These are phyloP conservation scores for Lactarius pseudohatsudake DNA, from an alignment of 768 basidiomycete species.

Conservation along the genomic window DNA sequence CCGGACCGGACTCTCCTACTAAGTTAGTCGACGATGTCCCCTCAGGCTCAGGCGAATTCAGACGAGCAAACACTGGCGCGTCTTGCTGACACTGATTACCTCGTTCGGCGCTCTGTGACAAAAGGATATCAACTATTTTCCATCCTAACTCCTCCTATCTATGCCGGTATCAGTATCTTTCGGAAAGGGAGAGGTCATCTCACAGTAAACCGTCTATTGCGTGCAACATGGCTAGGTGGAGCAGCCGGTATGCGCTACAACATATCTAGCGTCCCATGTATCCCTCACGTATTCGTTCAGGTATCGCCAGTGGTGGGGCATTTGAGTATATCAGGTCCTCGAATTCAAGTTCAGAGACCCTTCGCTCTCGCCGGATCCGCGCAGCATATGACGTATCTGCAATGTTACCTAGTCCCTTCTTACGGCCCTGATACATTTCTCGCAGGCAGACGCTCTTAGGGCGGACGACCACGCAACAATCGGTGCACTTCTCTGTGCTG, in stretches of 20 bases:
- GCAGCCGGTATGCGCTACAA: conserved; percentile 46
- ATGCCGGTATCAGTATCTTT: conserved; percentile 51
- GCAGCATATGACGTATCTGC: conserved; percentile 57
- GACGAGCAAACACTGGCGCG: conserved; percentile 34
- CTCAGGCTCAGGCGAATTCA: conserved; percentile 1
- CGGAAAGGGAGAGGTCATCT: conserved; percentile 56
- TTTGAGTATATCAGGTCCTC: conserved; percentile 62
- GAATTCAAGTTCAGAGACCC: conserved; percentile 49
- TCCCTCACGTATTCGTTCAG: conserved; percentile 34
- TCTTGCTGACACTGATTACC: conserved; percentile 60
- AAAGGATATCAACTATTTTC: conserved; percentile 71
- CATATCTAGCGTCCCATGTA: neutral
- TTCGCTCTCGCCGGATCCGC: conserved; percentile 50
- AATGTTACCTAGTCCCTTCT: neutral
- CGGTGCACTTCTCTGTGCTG: conserved; percentile 61
- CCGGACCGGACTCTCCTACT: neutral
- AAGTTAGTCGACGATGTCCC: conserved; percentile 15
- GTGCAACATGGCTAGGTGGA: conserved; percentile 75
- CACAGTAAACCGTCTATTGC: conserved; percentile 59
- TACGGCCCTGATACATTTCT: conserved; percentile 10
- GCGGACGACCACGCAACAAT: conserved; percentile 76
- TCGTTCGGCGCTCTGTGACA: conserved; percentile 63
- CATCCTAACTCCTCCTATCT: conserved; percentile 59
- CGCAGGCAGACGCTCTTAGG: conserved; percentile 56
- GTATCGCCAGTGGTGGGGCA: conserved; percentile 51